Percentiles rank a stretch among this genome's conserved stretches.
phyloP scores from a whole-genome alignment of 2,329 filamentous ascomycete genomes.

The Pseudogymnoascus sp. region DNA sequence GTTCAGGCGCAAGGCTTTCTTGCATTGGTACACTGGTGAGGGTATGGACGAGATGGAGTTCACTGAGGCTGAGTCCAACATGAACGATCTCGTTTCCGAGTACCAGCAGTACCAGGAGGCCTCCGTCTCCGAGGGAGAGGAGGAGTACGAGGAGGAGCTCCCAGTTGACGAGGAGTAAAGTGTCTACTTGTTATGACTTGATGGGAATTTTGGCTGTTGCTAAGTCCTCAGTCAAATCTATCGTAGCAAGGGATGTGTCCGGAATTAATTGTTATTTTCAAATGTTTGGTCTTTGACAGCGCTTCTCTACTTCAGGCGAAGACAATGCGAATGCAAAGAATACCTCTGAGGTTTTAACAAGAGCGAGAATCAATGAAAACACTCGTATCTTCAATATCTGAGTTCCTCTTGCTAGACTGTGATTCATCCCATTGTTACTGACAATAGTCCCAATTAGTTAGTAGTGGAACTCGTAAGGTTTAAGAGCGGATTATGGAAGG shows the following conservation, averaged over 20 bases:
- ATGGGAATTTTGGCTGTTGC: constrained; percentile 6
- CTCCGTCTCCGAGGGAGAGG: constrained; percentile 92
- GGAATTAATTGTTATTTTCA: constrained; percentile 8
- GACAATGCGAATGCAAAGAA: constrained; percentile 5
- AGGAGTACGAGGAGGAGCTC: constrained; percentile 78
- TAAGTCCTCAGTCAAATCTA: constrained; percentile 6
- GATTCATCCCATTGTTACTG: neutral
- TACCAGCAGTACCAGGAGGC: constrained; percentile 99
- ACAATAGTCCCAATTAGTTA: neutral
- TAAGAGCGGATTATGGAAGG: neutral
- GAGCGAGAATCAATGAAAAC: constrained; percentile 7
- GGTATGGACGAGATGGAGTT: constrained; percentile 99
- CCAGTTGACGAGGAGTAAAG: constrained; percentile 59
- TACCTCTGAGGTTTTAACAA: constrained; percentile 2
- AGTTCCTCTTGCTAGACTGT: neutral
- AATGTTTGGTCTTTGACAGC: constrained; percentile 5
- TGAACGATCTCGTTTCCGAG: constrained; percentile 99
- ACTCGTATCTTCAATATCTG: neutral
- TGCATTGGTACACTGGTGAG: constrained; percentile 99
- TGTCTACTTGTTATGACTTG: constrained; percentile 8
- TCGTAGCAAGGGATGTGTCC: constrained; percentile 4
- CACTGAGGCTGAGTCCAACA: constrained; percentile 99
- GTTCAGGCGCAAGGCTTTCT: constrained; percentile 99
- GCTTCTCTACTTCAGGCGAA: neutral
- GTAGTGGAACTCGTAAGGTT: neutral